Base-by-base conservation (phyloP, 2,329 filamentous ascomycete species). In the Claviceps digitariae region DNA sequence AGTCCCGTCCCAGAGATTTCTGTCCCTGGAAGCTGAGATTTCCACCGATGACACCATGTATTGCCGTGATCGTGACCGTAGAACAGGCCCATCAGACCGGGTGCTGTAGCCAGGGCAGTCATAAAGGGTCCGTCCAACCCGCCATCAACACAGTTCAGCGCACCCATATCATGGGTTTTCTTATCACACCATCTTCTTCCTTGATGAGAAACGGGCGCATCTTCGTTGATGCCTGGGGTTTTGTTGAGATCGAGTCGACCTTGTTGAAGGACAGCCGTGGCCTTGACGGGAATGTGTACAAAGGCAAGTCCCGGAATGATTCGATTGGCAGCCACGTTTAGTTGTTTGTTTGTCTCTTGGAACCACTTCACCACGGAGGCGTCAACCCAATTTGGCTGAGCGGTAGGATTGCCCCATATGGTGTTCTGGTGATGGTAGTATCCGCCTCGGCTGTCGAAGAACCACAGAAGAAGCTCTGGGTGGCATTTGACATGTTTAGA, bases 371-470 rank as follows among this genome's bases (percentile, higher is more conserved):
- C 73, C 15, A 74, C 72, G 9, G 62, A 64, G 6, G 55, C 48
- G 48, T 74, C 67, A 1, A 77, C 74, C 74, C 74, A 76, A 53
- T 70, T 66, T 0, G 68, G 69, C 25, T 68, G 66, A 0, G 63
- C 63, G 12, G 68, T 57, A 5, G 57, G 54, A 23, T 61, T 59
- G 10, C 66, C 59, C 44, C 61, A 52, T 12, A 61, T 50, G 52
- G 69, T 54, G 46, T 56, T 59, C 55, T 65, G 58, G 53, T 74
- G 73, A 59, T 74, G 79, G 45, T 71, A 66, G 50, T 70, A 69
- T 4, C 82, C 82, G 36, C 83, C 82, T 15, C 77, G 73, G 54
- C 74, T 78, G 61, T 88, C 85, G 59, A 89, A 87, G 67, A 87
- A 87, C 82, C 83, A 89, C 1, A 89, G 69, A 0, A 88, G 60